phyloP scores from a whole-genome alignment of 805 yeast genomes.

The Wickerhamomyces alni region DNA sequence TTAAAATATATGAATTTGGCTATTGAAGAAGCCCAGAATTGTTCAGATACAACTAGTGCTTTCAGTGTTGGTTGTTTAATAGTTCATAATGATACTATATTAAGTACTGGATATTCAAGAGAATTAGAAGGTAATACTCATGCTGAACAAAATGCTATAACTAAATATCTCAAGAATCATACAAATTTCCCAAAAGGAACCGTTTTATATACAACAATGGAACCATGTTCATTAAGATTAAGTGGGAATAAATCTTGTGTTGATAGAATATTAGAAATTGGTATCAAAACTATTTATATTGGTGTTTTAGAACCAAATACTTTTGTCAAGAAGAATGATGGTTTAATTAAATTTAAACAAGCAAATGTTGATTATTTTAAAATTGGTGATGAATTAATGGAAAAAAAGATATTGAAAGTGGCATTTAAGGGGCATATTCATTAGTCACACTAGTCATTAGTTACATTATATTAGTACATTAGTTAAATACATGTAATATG shows the following conservation, averaged over 20 bases:
- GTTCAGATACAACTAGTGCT: slow-evolving; percentile 79
- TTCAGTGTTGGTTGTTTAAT: slow-evolving; percentile 93
- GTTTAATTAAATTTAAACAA: slow-evolving; percentile 45
- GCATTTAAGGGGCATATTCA: slow-evolving; percentile 84
- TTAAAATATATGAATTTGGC: slow-evolving; percentile 68
- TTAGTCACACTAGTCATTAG: no score
- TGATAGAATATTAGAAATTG: slow-evolving; percentile 59
- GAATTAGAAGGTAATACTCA: slow-evolving; percentile 94
- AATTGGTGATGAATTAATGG: slow-evolving; percentile 57
- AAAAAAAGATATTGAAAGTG: slow-evolving; percentile 55
- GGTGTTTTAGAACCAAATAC: slow-evolving; percentile 90
- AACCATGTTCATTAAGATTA: slow-evolving; percentile 84
- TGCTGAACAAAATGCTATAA: slow-evolving; percentile 93
- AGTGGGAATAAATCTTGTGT: slow-evolving; percentile 91
- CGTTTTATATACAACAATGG: slow-evolving; percentile 92
- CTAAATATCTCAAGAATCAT: slow-evolving; percentile 48
- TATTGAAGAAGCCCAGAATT: slow-evolving; percentile 67
- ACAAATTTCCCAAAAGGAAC: slow-evolving; percentile 62
- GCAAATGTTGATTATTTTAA: slow-evolving; percentile 67
- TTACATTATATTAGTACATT: no score
- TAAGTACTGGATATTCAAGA: slow-evolving; percentile 84
- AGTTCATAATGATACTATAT: slow-evolving; percentile 51
- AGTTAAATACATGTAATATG: no score
- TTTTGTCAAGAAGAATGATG: slow-evolving; percentile 74
- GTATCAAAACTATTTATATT: slow-evolving; percentile 72